Evolutionary conservation across 169 alveolate genomes (phyloP), one percentile per base, ranked within the genome.

Genomic region (Cryptosporidium muris): DNA sequence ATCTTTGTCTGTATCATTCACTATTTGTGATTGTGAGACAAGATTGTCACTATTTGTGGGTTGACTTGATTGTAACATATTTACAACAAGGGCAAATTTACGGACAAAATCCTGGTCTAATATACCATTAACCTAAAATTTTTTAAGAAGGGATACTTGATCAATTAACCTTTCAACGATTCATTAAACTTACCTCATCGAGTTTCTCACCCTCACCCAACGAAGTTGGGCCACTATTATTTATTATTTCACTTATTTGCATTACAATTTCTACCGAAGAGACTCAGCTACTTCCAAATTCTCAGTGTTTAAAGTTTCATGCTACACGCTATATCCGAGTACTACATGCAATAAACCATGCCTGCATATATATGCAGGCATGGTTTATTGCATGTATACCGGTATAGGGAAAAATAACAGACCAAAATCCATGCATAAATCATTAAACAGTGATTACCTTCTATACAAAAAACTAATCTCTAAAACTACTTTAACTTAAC

Each of bases 41-140:
- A 62, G 7, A 43, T n/a, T 51, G 4, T 8, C 4, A 25, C 60
- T 68, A 40, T 58, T 74, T 45, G 54, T 56, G 14, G 40, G 40
- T 54, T 74, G 74, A 2, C 74, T 58, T 8, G 56, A 40, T 11
- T 58, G 54, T 3, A 74, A 51, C 34, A 60, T 43, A 74, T 74
- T 74, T 16, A 74, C 45, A 38, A 74, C 43, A 38, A 60, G 36
- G 7, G 85, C 68, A 38, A 74, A 74, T 38, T 74, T 74, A 47
- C 63, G 11, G 11, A 74, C 45, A 62, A 74, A 58, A 7, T 74
- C 85, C 43, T 54, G 85, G 43, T 74, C 85, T 8, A 74, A 25
- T 9, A 43, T 9, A 2, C 62, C 49, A 9, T 64, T 60, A 14
- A 25, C 48, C 81, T 66, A 51, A 1, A 9, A 53, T 12, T 66